Evolutionary conservation across 2,329 filamentous ascomycete genomes (phyloP).

Genomic region (Verticillium isaacii): DNA sequence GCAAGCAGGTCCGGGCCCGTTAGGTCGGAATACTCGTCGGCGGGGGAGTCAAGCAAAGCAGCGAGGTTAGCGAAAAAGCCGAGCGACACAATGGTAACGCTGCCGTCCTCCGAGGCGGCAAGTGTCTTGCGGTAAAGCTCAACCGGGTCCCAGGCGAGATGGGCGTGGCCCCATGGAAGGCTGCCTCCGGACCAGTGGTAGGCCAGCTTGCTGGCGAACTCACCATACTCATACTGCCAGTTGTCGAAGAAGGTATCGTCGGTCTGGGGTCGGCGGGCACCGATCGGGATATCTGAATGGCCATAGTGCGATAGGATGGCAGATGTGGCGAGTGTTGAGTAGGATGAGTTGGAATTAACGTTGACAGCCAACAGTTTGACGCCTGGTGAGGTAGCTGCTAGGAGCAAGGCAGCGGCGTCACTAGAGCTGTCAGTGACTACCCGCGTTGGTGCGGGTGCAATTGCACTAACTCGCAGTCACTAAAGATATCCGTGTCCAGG

Average conservation of each 20-base stretch:
- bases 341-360: slow-evolving; percentile 34
- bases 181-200: slow-evolving; percentile 33
- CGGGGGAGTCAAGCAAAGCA: slow-evolving; percentile 36
- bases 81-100: slow-evolving; percentile 39
- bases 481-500: slow-evolving; percentile 42
- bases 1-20: slow-evolving; percentile 34
- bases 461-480: slow-evolving; percentile 36
- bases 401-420: slow-evolving; percentile 34
- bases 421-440: slow-evolving; percentile 16
- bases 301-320: slow-evolving; percentile 37
- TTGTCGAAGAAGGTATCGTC: slow-evolving; percentile 39
- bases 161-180: slow-evolving; percentile 26
- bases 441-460: not conserved
- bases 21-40: slow-evolving; percentile 32
- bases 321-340: slow-evolving; percentile 34
- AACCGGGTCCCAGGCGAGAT: slow-evolving; percentile 35
- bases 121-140: slow-evolving; percentile 39
- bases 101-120: slow-evolving; percentile 28
- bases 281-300: slow-evolving; percentile 28
- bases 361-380: slow-evolving; percentile 34
- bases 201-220: slow-evolving; percentile 41
- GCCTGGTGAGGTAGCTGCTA: slow-evolving; percentile 30
- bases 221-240: slow-evolving; percentile 30
- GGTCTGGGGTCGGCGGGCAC: slow-evolving; percentile 31
- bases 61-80: slow-evolving; percentile 44